Percentiles rank a stretch among this genome's conserved stretches.
Evolutionary conservation across 306 rosid genomes (phyloP).

Genomic region (Fragaria vesca): DNA sequence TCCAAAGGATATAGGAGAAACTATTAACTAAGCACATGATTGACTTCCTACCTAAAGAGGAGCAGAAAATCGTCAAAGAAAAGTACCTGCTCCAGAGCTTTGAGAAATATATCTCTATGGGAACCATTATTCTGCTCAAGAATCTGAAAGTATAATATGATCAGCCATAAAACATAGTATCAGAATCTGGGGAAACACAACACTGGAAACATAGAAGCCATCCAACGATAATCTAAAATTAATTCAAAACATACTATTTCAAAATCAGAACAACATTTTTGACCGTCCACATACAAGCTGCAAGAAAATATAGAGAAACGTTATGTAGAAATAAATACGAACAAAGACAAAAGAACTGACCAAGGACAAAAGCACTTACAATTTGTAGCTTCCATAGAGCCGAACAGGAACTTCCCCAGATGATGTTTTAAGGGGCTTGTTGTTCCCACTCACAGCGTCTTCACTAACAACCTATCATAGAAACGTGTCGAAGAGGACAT

Average conservation of each 20-base stretch:
- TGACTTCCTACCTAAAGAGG: conserved; percentile 10
- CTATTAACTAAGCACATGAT: conserved; percentile 19
- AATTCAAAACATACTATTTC: conserved; percentile 36
- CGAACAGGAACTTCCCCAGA: conserved; percentile 51
- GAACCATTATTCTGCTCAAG: conserved; percentile 41
- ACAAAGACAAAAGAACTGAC: conserved; percentile 10
- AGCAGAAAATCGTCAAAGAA: conserved; percentile 14
- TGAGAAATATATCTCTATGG: conserved; percentile 33
- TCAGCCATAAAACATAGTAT: conserved; percentile 16
- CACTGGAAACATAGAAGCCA: background rate
- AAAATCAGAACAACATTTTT: conserved; percentile 51
- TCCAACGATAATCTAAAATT: conserved; percentile 17
- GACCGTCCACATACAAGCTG: conserved; percentile 63
- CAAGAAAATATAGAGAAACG: conserved; percentile 21
- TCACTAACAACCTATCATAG: conserved; percentile 61
- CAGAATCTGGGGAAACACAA: background rate
- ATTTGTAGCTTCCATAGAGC: conserved; percentile 63
- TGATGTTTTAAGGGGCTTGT: conserved; percentile 36
- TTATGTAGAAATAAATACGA: conserved; percentile 9
- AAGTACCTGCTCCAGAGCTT: conserved; percentile 49
- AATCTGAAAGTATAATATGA: conserved; percentile 36
- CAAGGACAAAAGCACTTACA: conserved; percentile 36
- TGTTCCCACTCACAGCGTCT: conserved; percentile 18
- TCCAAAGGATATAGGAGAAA: conserved; percentile 13
- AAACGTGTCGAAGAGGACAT: conserved; percentile 1